These are phyloP conservation scores for Gyrodon lividus DNA, from an alignment of 768 basidiomycete genomes.

Conservation along the genomic window DNA sequence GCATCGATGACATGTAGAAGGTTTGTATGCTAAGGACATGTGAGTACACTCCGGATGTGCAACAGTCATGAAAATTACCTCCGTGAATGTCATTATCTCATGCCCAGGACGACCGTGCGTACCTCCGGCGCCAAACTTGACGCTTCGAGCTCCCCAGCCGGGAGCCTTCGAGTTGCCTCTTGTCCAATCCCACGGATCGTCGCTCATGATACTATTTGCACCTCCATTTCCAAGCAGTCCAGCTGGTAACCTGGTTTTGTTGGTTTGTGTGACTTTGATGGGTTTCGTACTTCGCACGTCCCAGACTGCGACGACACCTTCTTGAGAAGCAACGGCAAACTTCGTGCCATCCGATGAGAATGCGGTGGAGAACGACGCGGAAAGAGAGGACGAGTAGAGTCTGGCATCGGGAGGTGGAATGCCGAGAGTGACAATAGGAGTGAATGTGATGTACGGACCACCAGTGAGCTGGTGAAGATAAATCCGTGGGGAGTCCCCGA, in stretches of 20 bases:
- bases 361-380: conserved; percentile 78
- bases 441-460: conserved; percentile 58
- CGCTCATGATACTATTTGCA: conserved; percentile 53
- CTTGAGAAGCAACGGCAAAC: conserved; percentile 82
- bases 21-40: conserved; percentile 64
- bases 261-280: conserved; percentile 65
- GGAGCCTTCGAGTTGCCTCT: conserved; percentile 57
- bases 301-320: conserved; percentile 79
- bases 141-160: conserved; percentile 80
- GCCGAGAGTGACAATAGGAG: conserved; percentile 64
- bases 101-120: conserved; percentile 45
- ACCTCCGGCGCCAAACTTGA: conserved; percentile 78
- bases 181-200: conserved; percentile 71
- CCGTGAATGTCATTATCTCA: conserved; percentile 87
- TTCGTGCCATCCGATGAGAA: conserved; percentile 76
- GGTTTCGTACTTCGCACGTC: conserved; percentile 75
- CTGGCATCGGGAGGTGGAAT: conserved; percentile 57
- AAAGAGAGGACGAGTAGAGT: conserved; percentile 42
- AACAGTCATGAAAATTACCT: conserved; percentile 46
- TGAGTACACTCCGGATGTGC: conserved; percentile 6
- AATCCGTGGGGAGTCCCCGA: conserved; percentile 87
- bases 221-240: conserved; percentile 37
- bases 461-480: conserved; percentile 78
- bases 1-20: conserved; percentile 85
- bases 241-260: conserved; percentile 33